Evolutionary conservation across 345 rosid species (phyloP).

Genomic region (Rhizophora mangle): DNA sequence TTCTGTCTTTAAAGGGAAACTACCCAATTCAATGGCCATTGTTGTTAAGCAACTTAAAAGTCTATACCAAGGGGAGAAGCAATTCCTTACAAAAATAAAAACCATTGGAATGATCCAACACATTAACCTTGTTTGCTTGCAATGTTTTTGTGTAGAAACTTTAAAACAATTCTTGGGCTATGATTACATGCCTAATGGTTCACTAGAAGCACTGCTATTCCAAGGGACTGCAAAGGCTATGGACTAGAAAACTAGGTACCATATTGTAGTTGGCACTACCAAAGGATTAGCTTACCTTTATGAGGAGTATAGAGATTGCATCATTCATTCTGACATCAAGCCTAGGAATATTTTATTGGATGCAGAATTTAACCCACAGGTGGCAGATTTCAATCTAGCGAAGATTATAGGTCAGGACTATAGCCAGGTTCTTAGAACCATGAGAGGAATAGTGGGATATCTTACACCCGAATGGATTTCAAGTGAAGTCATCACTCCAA

Average conservation of each 20-base stretch:
- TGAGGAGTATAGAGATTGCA: conserved; percentile 19
- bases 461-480: conserved; percentile 84
- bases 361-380: conserved; percentile 52
- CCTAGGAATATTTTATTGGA: conserved; percentile 68
- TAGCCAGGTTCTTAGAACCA: conserved; percentile 62
- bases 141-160: conserved; percentile 16
- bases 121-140: conserved; percentile 18
- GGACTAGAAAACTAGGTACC: conserved; percentile 49
- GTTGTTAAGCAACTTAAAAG: conserved; percentile 25
- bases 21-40: conserved; percentile 12
- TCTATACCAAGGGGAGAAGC: conserved; percentile 24
- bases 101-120: conserved; percentile 23
- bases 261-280: conserved; percentile 58
- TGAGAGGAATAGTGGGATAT: conserved; percentile 73
- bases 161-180: conserved; percentile 10
- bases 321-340: conserved; percentile 74
- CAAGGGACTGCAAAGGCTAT: conserved; percentile 1
- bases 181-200: conserved; percentile 26
- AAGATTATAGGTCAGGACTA: conserved; percentile 69
- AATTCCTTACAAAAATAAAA: conserved; percentile 17
- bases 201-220: conserved; percentile 14
- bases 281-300: conserved; percentile 69
- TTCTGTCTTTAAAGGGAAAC: conserved; percentile 22
- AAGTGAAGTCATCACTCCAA: conserved; percentile 59
- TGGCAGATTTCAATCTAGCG: conserved; percentile 67